Base-by-base conservation (phyloP, 2,329 filamentous ascomycete species). In the Pseudogymnoascus sp. region DNA sequence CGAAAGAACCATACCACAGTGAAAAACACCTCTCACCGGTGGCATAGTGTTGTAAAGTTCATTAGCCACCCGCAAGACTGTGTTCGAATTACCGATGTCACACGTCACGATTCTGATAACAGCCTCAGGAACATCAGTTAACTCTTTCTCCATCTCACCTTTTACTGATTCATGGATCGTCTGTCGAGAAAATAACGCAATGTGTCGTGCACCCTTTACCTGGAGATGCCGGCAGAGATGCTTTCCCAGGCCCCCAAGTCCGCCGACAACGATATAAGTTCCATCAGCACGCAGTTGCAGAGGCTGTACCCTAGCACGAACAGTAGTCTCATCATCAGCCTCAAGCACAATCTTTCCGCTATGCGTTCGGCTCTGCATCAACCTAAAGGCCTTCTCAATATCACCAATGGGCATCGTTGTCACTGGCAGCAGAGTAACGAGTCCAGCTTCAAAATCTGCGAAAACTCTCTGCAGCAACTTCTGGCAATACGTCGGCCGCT, bases 181-280 rank as follows among this genome's bases (percentile, higher is more conserved):
- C 36, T 37, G 16, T 37, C 36, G 14, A 37, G 73, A 75, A 1
- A 74, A 66, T 28, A 74, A 70, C n/a, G 77, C 67, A 14, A 78
- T 65, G 60, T 74, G 63, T 28, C 67, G 67, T 4, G 77, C 76
- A 0, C 76, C 76, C 43, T 69, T 67, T 0, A 68, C 66, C 1
- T 68, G 70, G 70, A 78, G 71, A 72, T 72, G 75, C 8, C 54
- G 62, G 5, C 73, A 69, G 20, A 77, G 71, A 35, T 67, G 67
- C 47, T 70, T 67, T n/a, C 77, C 77, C 0, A 78, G 64, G 36
- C 75, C 76, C 38, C 76, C 75, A 1, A 76, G 68, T 7, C 77
- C 76, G 58, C 77, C 77, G 37, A 71, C 70, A 20, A 78, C 61
- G 2, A 77, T 64, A 60, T 77, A 77, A 4, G 70, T 66, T 6